phyloP scores from a whole-genome alignment of 2,329 filamentous ascomycete species.

The Colletotrichum lentis region DNA sequence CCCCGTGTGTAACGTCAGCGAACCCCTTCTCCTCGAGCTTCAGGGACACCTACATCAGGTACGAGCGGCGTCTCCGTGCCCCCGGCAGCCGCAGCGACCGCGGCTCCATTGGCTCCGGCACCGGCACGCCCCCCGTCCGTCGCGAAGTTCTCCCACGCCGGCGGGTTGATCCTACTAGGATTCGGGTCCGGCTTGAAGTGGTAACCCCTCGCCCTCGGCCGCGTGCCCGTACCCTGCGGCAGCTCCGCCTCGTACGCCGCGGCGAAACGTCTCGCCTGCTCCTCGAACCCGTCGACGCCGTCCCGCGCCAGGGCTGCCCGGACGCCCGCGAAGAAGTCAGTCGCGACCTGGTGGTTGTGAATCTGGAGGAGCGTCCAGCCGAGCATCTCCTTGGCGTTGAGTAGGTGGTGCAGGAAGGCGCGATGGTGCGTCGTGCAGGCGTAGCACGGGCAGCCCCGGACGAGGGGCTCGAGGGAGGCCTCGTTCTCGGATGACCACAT shows the following conservation, averaged over 20 bases:
- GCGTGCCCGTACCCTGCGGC: conserved; percentile 76
- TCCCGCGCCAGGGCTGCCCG: conserved; percentile 69
- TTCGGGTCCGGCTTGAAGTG: conserved; percentile 77
- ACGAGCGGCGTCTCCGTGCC: conserved; percentile 59
- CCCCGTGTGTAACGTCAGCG: conserved; percentile 50
- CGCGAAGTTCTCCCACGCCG: conserved; percentile 68
- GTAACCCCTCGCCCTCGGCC: conserved; percentile 83
- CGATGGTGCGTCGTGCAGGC: conserved; percentile 83
- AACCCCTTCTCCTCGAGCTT: conserved; percentile 66
- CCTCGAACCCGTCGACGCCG: conserved; percentile 67
- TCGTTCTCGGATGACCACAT: conserved; percentile 75
- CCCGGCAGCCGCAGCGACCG: conserved; percentile 51
- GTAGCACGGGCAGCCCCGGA: conserved; percentile 76
- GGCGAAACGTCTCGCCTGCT: conserved; percentile 53
- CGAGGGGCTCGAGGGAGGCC: conserved; percentile 69
- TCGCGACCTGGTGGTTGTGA: conserved; percentile 82
- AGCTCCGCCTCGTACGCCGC: conserved; percentile 72
- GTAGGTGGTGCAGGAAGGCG: conserved; percentile 87
- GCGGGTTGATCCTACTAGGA: conserved; percentile 72
- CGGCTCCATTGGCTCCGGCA: conserved; percentile 37
- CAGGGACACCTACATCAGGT: conserved; percentile 55
- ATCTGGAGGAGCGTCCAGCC: conserved; percentile 92
- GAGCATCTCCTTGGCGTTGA: conserved; percentile 94
- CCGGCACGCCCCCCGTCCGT: conserved; percentile 25
- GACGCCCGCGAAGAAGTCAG: conserved; percentile 76